These are phyloP conservation scores for Xylaria venustula DNA, from an alignment of 495 filamentous ascomycete species.

Conservation along the genomic window DNA sequence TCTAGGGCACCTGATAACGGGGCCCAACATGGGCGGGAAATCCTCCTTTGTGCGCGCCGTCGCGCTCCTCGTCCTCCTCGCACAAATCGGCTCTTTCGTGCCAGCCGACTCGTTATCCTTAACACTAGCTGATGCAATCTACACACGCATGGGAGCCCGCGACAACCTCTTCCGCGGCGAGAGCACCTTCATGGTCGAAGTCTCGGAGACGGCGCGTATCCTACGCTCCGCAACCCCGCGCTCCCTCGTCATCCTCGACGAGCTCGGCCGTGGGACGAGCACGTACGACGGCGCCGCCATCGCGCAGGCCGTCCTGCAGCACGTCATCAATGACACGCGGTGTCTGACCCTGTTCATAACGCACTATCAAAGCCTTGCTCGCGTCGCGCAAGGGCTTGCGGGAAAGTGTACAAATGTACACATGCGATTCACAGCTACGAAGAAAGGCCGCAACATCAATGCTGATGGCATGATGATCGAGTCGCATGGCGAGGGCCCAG, in stretches of 20 bases:
- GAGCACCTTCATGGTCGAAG: slow-evolving; percentile 96
- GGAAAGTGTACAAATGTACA: slow-evolving; percentile 72
- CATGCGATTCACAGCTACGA: slow-evolving; percentile 70
- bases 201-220: slow-evolving; percentile 87
- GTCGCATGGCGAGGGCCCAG: slow-evolving; percentile 22
- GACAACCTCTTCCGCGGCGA: slow-evolving; percentile 97
- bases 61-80: slow-evolving; percentile 89
- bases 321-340: slow-evolving; percentile 69
- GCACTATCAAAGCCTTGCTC: slow-evolving; percentile 85
- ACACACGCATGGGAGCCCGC: slow-evolving; percentile 94
- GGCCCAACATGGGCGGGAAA: slow-evolving; percentile 99
- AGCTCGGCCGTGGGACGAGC: slow-evolving; percentile 86
- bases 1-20: slow-evolving; percentile 85
- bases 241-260: slow-evolving; percentile 88
- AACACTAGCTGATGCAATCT: slow-evolving; percentile 85
- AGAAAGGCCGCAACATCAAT: background rate
- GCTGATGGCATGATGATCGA: slow-evolving; percentile 22
- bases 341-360: slow-evolving; percentile 93
- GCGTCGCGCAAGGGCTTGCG: slow-evolving; percentile 64
- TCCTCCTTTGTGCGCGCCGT: slow-evolving; percentile 90
- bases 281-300: slow-evolving; percentile 97
- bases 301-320: slow-evolving; percentile 83
- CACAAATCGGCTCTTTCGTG: slow-evolving; percentile 92
- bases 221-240: slow-evolving; percentile 80
- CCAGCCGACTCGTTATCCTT: slow-evolving; percentile 73